Conservation (phyloP, 768 basidiomycete species). For the Amanita rimosa region DNA sequence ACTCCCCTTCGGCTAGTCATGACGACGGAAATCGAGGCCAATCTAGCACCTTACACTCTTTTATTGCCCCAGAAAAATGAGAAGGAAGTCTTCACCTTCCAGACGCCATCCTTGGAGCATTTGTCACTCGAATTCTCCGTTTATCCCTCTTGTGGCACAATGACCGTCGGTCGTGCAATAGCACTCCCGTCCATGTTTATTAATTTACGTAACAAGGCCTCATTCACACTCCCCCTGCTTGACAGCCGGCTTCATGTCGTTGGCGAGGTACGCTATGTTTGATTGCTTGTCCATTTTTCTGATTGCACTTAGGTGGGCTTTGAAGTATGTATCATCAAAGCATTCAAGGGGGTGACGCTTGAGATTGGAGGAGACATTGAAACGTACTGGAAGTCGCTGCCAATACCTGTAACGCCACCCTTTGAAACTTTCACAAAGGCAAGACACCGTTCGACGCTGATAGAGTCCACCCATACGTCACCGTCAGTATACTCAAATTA, state of each 20-base stretch:
- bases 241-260: constrained; percentile 91
- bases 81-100: constrained; percentile 74
- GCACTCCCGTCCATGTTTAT: constrained; percentile 68
- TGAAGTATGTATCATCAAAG: constrained; percentile 75
- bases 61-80: constrained; percentile 71
- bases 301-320: constrained; percentile 58
- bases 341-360: constrained; percentile 86
- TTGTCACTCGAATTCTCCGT: constrained; percentile 87
- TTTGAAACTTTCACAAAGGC: constrained; percentile 24
- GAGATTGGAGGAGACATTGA: constrained; percentile 93
- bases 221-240: constrained; percentile 66
- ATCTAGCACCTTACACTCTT: constrained; percentile 83
- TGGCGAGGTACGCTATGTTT: constrained; percentile 55
- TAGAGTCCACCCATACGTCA: constrained; percentile 55
- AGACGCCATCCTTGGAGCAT: constrained; percentile 60
- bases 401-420: constrained; percentile 33
- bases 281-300: constrained; percentile 9
- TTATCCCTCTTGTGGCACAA: constrained; percentile 96
- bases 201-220: constrained; percentile 40
- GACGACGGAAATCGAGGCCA: constrained; percentile 75
- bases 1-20: constrained; percentile 92
- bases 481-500: constrained; percentile 52
- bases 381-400: constrained; percentile 96
- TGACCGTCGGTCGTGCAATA: constrained; percentile 89
- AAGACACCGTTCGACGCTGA: constrained; percentile 29